Evolutionary conservation across 108 stramenopile species (phyloP).

Genomic region (Bacterosira constricta): DNA sequence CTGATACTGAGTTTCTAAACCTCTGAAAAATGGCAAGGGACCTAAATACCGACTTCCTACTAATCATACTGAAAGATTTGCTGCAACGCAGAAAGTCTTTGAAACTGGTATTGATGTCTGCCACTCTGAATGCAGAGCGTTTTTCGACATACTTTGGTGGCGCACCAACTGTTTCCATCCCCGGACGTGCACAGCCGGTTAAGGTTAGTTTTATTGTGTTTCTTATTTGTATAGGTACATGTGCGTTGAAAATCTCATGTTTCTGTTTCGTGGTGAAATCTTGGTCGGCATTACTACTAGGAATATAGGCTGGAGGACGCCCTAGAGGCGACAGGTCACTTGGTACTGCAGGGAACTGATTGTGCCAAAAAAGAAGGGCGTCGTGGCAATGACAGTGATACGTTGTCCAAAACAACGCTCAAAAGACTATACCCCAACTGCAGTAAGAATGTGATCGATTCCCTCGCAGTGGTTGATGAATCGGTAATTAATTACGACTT

Average conservation of each 20-base stretch:
- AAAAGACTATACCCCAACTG: conserved; percentile 66
- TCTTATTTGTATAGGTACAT: conserved; percentile 14
- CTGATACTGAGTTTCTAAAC: too few species aligned
- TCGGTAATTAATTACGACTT: conserved; percentile 77
- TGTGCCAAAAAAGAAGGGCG: conserved; percentile 51
- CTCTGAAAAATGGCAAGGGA: too few species aligned
- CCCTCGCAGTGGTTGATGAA: conserved; percentile 78
- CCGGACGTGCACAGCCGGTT: conserved; percentile 86
- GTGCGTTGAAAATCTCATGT: neutral
- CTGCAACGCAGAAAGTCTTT: conserved; percentile 70
- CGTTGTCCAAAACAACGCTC: conserved; percentile 58
- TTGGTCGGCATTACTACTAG: too few species aligned
- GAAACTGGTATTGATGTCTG: conserved; percentile 91
- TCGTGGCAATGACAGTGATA: conserved; percentile 21
- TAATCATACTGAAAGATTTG: conserved; percentile 85
- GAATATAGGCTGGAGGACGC: conserved; percentile 85
- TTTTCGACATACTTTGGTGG: conserved; percentile 84
- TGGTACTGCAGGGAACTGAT: conserved; percentile 53
- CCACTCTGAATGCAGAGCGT: conserved; percentile 86
- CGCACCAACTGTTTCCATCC: conserved; percentile 80
- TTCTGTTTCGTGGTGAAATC: too few species aligned
- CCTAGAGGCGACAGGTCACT: conserved; percentile 65
- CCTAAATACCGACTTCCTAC: conserved; percentile 89
- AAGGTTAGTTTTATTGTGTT: conserved; percentile 21
- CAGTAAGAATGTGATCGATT: conserved; percentile 57